Evolutionary conservation across 2,329 filamentous ascomycete genomes (phyloP).

Genomic region (Aspergillus awamori): DNA sequence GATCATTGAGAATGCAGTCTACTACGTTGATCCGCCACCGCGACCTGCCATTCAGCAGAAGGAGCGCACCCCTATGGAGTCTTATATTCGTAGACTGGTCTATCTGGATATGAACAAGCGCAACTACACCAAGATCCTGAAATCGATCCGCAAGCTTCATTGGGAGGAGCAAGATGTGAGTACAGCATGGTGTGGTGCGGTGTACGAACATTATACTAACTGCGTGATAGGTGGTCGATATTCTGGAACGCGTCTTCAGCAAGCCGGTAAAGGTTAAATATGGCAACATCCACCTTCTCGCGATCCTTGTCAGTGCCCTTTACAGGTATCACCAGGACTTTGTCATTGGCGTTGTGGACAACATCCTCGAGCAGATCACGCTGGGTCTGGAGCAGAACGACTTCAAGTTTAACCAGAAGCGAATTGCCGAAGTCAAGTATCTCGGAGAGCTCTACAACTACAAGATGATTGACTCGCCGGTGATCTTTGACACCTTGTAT

Average conservation of each 20-base stretch:
- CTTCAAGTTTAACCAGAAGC: conserved; percentile 94
- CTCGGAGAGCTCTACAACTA: conserved; percentile 97
- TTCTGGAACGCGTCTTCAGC: conserved; percentile 88
- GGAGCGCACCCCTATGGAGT: conserved; percentile 87
- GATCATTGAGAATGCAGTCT: conserved; percentile 97
- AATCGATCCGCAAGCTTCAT: conserved; percentile 91
- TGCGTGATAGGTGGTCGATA: conserved; percentile 64
- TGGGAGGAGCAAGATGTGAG: conserved; percentile 88
- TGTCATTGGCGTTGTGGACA: conserved; percentile 87
- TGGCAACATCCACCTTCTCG: conserved; percentile 90
- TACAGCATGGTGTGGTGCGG: neutral
- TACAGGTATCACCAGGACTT: conserved; percentile 93
- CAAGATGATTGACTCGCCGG: conserved; percentile 90
- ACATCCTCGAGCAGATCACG: conserved; percentile 82
- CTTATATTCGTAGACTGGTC: conserved; percentile 89
- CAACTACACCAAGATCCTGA: conserved; percentile 89
- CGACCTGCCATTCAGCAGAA: conserved; percentile 94
- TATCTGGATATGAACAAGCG: conserved; percentile 94
- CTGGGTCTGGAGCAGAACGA: conserved; percentile 93
- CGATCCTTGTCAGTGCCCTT: conserved; percentile 83
- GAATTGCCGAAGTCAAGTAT: conserved; percentile 94
- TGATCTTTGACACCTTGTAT: conserved; percentile 95
- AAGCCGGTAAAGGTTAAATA: conserved; percentile 98
- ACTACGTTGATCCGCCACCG: conserved; percentile 95
- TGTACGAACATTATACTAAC: neutral